Conservation (phyloP, 176 grass and related monocot species). For the Melocanna baccifera region DNA sequence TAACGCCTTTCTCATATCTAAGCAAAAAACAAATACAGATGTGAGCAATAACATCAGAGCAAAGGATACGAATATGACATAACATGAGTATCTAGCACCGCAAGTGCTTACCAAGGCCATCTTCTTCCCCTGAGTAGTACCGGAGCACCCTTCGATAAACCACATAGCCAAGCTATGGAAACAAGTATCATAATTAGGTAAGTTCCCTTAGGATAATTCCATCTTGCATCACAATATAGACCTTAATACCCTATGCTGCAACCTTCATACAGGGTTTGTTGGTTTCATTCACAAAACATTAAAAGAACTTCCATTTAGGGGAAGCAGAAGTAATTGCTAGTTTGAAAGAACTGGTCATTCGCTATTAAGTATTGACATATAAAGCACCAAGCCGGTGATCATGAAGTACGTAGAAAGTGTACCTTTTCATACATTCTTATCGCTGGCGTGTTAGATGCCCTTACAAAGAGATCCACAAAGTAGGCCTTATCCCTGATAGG, state of each 20-base stretch:
- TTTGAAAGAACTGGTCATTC: not conserved
- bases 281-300: not conserved
- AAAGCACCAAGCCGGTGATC: not conserved
- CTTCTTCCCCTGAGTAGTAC: slow-evolving; percentile 99
- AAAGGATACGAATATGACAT: not conserved
- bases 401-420: not conserved
- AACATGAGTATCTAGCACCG: not conserved
- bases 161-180: slow-evolving; percentile 79
- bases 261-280: not conserved
- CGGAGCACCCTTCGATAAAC: slow-evolving; percentile 90
- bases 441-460: slow-evolving; percentile 87
- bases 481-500: slow-evolving; percentile 92
- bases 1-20: slow-evolving; percentile 97
- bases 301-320: not conserved
- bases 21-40: not conserved
- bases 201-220: not conserved
- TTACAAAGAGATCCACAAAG: slow-evolving; percentile 99
- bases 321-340: not conserved
- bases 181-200: slow-evolving; percentile 12
- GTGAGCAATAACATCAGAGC: slow-evolving; percentile 2
- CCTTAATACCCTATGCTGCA: not conserved
- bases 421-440: slow-evolving; percentile 99
- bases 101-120: slow-evolving; percentile 75
- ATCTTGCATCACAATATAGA: not conserved
- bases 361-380: not conserved